These are phyloP conservation scores for Chlamydomonas reinhardtii DNA, from an alignment of 163 green algal species.

Conservation along the genomic window DNA sequence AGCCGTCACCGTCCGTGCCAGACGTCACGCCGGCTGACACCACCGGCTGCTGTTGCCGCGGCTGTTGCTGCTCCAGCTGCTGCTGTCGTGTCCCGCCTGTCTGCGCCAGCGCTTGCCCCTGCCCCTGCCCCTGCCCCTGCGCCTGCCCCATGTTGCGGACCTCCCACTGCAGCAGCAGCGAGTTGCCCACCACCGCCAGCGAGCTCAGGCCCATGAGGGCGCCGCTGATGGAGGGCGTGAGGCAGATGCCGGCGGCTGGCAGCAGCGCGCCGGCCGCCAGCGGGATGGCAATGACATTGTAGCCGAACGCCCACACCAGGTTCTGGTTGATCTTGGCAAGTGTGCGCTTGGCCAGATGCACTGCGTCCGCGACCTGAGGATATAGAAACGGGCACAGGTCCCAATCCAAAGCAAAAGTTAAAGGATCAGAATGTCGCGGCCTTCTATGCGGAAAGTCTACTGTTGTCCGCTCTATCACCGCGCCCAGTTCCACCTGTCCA, in stretches of 20 bases:
- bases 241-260: slow-evolving; percentile 77
- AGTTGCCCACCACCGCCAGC: slow-evolving; percentile 90
- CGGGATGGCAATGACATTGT: slow-evolving; percentile 92
- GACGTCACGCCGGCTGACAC: too few species aligned
- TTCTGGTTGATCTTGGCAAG: slow-evolving; percentile 96
- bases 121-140: background rate
- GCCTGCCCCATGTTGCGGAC: slow-evolving; percentile 6
- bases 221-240: slow-evolving; percentile 87
- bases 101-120: background rate
- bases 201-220: slow-evolving; percentile 89
- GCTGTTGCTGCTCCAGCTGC: too few species aligned
- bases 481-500: too few species aligned
- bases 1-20: background rate
- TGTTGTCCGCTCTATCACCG: too few species aligned
- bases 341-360: slow-evolving; percentile 87
- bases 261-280: slow-evolving; percentile 89
- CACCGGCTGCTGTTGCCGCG: too few species aligned
- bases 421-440: too few species aligned
- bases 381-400: too few species aligned
- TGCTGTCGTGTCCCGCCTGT: too few species aligned
- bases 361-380: slow-evolving; percentile 86
- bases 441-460: too few species aligned
- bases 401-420: too few species aligned
- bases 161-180: slow-evolving; percentile 79
- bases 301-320: slow-evolving; percentile 94